These are phyloP conservation scores for Venturia oleaginea DNA, from an alignment of 2,329 filamentous ascomycete genomes.

Conservation along the genomic window DNA sequence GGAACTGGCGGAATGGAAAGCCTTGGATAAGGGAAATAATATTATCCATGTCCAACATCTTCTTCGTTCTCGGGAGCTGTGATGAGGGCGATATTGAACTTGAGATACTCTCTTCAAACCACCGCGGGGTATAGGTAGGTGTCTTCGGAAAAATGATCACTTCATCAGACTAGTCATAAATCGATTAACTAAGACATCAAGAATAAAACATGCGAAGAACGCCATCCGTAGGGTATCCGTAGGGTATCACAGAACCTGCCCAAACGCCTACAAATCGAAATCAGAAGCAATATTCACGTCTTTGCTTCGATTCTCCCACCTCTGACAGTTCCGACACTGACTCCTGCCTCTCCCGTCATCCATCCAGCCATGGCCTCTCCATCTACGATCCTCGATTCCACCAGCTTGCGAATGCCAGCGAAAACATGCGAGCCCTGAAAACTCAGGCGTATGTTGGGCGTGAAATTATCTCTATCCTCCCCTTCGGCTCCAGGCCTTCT, in stretches of 20 bases:
- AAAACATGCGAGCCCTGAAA: conserved; percentile 75
- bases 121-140: too few species aligned
- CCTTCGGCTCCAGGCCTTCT: conserved; percentile 12
- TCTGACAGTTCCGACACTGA: conserved; percentile 62
- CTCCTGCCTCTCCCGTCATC: conserved; percentile 81
- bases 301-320: conserved; percentile 50
- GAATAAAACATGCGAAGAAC: not conserved
- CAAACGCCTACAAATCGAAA: not conserved
- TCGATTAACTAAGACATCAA: not conserved
- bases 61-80: not conserved
- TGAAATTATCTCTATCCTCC: conserved; percentile 32
- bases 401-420: conserved; percentile 66
- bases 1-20: too few species aligned
- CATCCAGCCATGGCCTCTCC: conserved; percentile 75
- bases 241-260: not conserved
- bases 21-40: not conserved
- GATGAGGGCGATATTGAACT: too few species aligned
- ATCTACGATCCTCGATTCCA: conserved; percentile 67
- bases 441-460: conserved; percentile 53
- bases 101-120: too few species aligned
- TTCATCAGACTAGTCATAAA: not conserved
- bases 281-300: not conserved
- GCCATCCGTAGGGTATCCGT: too few species aligned
- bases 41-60: not conserved
- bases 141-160: too few species aligned